Evolutionary conservation across 2,329 filamentous ascomycete species (phyloP), one percentile per base, ranked within the genome.

Genomic region (Cladosporium sphaerospermum): DNA sequence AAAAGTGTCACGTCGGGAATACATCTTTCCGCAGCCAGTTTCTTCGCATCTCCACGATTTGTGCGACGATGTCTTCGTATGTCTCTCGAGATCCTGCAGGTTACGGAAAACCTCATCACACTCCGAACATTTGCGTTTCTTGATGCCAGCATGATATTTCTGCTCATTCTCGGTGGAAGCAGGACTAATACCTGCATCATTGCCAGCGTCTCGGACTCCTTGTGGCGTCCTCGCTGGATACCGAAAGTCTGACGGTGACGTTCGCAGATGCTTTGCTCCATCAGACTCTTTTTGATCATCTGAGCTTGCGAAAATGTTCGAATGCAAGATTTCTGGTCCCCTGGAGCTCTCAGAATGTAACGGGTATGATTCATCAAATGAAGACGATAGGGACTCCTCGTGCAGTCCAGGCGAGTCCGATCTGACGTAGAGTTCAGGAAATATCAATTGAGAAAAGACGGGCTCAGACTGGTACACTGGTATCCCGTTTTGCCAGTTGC

Each of bases 11-110:
- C 48, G 31, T 6, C 48, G 40, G 9, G 40, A 9, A 13, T 51
- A 51, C 5, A 9, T 43, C 32, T 37, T 51, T 2, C 11, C 32
- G 16, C 48, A 51, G 9, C 31, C 40, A 3, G 40, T 7, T 16
- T 37, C 40, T 10, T 9, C 10, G n/a, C 48, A 51, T 23, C 39
- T 36, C 48, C 48, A 51, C 13, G 48, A 40, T 28, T 44, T 51
- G 40, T 51, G 48, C 2, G 40, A 39, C 6, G 39, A 37, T 14
- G 11, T 23, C 14, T 51, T 16, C 9, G 48, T 39, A n/a, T 51
- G 48, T 11, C 37, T 32, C 19, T 44, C 33, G 11, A 51, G 32
- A 3, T 14, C 40, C 16, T 34, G 32, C 9, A 51, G 40, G 18
- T 34, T 51, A 7, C 9, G 16, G 11, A 51, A 51, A 8, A 28